Evolutionary conservation across 192 early-diverging fungal species (phyloP), one percentile per base, ranked within the genome.

Genomic region (Coemansia biformis): DNA sequence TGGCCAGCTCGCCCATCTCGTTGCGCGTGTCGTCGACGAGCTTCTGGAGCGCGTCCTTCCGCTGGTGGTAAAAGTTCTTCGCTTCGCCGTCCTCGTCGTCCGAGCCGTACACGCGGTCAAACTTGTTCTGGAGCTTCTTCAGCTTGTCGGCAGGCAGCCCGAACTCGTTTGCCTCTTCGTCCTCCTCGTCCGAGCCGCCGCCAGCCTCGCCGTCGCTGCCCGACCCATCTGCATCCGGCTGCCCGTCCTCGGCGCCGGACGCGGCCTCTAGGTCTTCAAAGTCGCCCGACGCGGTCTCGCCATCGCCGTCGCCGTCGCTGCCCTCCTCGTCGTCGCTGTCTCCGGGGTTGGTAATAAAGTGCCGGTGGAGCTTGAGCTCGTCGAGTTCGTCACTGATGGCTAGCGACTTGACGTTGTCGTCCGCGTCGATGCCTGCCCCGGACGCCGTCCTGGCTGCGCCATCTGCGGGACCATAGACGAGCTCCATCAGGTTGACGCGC

Each of bases 101-200:
- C 2, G 72, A 75, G 49, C 83, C 85, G 60, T 93, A 93, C 49
- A 96, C 73, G 26, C 86, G 86, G 66, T 93, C 90, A 64, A 97
- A 99, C 71, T 93, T 96, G 53, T 79, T 86, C 59, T 92, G 91
- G 36, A 99, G 79, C 51, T 88, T 82, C 54, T 86, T 88, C 64
- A 93, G 92, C 68, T 86, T 89, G 41, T 81, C 82, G 2, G 83
- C 80, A 10, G 63, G 52, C 57, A 96, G 74, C 8, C 75, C 86
- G 38, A 80, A 81, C 54, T 76, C 71, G 55, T 73, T 62, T 8
- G 29, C 5, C 41, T 57, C 43, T 19, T 81, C 79, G 18, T 78
- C 72, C 21, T 83, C 75, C 7, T 79, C 68, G 18, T 79, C 75
- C 36, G 55, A 59, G 0, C 59, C 60, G 19, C 38, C 38, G 12